Evolutionary conservation across 495 filamentous ascomycete genomes (phyloP).

Genomic region (Tetracladium marchalianum): DNA sequence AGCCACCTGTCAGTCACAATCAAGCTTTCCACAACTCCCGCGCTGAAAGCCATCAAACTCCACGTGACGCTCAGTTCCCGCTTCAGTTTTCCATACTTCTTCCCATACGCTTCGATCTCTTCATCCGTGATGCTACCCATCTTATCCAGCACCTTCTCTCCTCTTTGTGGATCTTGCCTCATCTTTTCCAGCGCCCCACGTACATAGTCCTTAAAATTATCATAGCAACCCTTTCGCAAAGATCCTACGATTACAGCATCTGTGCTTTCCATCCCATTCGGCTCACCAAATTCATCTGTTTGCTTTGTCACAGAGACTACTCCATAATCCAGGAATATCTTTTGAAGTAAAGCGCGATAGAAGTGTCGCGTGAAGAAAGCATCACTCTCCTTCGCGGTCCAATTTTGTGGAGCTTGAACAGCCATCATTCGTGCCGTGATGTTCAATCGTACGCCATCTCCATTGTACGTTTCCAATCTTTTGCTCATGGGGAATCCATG

Average conservation of each 20-base stretch:
- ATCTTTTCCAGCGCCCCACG: conserved; percentile 72
- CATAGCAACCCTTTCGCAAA: conserved; percentile 70
- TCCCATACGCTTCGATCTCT: conserved; percentile 61
- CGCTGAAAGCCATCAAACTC: conserved; percentile 93
- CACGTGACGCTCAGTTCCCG: conserved; percentile 80
- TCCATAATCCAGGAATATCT: conserved; percentile 73
- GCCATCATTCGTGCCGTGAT: conserved; percentile 97
- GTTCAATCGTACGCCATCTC: conserved; percentile 67
- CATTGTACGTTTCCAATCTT: conserved; percentile 51
- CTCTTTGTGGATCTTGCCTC: conserved; percentile 44
- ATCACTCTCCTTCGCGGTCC: conserved; percentile 71
- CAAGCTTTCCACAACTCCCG: conserved; percentile 74
- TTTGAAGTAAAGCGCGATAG: conserved; percentile 84
- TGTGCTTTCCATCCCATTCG: conserved; percentile 32
- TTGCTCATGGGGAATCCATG: conserved; percentile 91
- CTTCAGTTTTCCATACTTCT: conserved; percentile 50
- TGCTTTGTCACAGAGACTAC: conserved; percentile 44
- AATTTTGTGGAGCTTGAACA: conserved; percentile 87
- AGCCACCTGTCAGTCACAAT: conserved; percentile 91
- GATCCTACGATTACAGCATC: conserved; percentile 81
- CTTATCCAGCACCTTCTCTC: conserved; percentile 45
- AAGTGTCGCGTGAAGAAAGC: conserved; percentile 89
- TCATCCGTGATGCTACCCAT: conserved; percentile 59
- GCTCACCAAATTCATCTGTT: conserved; percentile 8
- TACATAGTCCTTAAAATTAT: conserved; percentile 65